Base-by-base conservation (phyloP, 129 eudicot genomes). In the Arctium lappa region DNA sequence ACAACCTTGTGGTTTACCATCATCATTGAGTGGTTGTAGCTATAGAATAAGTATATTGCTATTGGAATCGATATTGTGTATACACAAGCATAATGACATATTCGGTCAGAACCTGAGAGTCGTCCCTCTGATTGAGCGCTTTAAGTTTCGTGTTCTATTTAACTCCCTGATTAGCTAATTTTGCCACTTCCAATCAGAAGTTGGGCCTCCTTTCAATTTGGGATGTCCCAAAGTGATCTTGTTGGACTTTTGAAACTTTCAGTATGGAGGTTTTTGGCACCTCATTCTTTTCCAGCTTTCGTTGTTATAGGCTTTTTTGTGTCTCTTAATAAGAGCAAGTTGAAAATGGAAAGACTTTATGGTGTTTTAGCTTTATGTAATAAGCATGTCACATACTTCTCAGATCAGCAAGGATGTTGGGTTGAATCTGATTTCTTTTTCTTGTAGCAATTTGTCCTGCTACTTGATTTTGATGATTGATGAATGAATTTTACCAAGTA, bases 321-420 rank as follows among this genome's bases (percentile, higher is more conserved):
- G 76, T 34, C 71, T 79, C 76, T 69, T 44, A 42, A 32, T 5
- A 32, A n/a, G 32, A 38, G 34, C 30, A 79, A 80, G 83, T 80
- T 48, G 77, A 48, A 48, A 8, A 46, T 80, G 42, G 15, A 29
- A 79, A 79, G 33, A 42, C 70, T 44, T 30, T 16, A 16, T 56
- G 65, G 65, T 56, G 65, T 16, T 56, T 56, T 56, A 56, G 65
- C 65, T 56, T 56, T 46, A 70, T 69, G 71, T 71, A 48, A n/a
- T 71, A 46, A 46, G 70, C 33, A 80, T 71, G 69, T 22, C 29
- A 70, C 39, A 22, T 34, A 66, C 29, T 46, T 46, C 34, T 32
- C 0, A 8, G 65, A 29, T 50, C 29, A 16, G 53, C n/a, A 15
- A 46, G 65, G 69, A 70, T 33, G 34, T 42, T 18, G 70, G 10